Evolutionary conservation across 2,329 filamentous ascomycete genomes (phyloP).

Genomic region (Aspergillus viridinutans): DNA sequence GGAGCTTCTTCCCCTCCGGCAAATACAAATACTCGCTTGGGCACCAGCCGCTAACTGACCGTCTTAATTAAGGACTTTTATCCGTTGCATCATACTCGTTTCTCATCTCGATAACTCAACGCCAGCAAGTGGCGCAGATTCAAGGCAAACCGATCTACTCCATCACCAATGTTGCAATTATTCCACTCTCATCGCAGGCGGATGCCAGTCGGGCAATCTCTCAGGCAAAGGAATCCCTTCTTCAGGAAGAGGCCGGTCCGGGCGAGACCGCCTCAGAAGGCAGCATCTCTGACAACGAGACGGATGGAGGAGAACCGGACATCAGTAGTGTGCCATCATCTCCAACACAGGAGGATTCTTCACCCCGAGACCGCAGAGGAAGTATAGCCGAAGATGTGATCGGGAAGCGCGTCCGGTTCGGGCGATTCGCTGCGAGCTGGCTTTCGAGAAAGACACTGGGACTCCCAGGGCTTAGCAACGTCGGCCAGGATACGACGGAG

Average conservation of each 20-base stretch:
- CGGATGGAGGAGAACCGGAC: slow-evolving; percentile 25
- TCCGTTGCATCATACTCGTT: slow-evolving; percentile 77
- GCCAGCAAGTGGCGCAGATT: slow-evolving; percentile 84
- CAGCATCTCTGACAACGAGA: slow-evolving; percentile 25
- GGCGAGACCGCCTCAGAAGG: slow-evolving; percentile 27
- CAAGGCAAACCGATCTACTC: slow-evolving; percentile 78
- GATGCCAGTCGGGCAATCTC: slow-evolving; percentile 71
- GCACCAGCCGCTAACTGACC: not conserved
- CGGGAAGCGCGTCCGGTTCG: slow-evolving; percentile 74
- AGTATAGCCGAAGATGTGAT: slow-evolving; percentile 89
- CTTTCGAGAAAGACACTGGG: slow-evolving; percentile 83
- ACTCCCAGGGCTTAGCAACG: slow-evolving; percentile 64
- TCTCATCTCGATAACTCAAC: slow-evolving; percentile 78
- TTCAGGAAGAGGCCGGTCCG: slow-evolving; percentile 36
- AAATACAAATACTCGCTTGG: not conserved
- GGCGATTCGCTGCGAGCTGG: slow-evolving; percentile 85
- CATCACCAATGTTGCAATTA: slow-evolving; percentile 84
- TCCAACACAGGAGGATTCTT: slow-evolving; percentile 20
- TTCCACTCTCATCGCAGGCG: slow-evolving; percentile 71
- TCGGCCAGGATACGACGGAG: slow-evolving; percentile 47
- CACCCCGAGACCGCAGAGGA: slow-evolving; percentile 29
- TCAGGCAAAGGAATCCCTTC: slow-evolving; percentile 51
- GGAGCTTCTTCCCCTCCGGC: not conserved
- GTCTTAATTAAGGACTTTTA: slow-evolving; percentile 62
- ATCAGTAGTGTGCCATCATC: slow-evolving; percentile 25